Percentiles rank a stretch among this genome's conserved stretches.
These are phyloP conservation scores for Ophiostoma perfectum DNA, from an alignment of 2,329 filamentous ascomycete genomes.

Conservation along the genomic window DNA sequence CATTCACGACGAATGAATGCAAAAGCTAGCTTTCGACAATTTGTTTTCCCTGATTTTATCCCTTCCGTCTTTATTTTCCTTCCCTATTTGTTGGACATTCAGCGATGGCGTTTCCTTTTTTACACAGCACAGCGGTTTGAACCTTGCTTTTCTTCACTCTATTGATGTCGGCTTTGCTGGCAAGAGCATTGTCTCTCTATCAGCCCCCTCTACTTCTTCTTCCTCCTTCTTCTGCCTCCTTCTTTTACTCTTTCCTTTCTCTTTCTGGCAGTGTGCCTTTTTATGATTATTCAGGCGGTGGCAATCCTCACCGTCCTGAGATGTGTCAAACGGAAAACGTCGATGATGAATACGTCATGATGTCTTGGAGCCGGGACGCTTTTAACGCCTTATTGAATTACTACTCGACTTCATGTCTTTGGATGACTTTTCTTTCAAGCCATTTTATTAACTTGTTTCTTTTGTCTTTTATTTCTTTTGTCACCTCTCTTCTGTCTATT, in stretches of 20 bases:
- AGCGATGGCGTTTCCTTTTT: conserved; percentile 31
- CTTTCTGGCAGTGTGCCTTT: conserved; percentile 12
- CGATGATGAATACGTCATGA: conserved; percentile 17
- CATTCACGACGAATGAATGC: neutral
- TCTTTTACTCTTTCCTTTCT: neutral
- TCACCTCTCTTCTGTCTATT: conserved; percentile 12
- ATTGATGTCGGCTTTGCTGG: neutral
- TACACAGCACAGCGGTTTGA: conserved; percentile 10
- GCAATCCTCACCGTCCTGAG: neutral
- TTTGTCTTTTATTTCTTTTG: conserved; percentile 14
- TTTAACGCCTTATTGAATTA: conserved; percentile 17
- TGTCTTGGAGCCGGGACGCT: conserved; percentile 20
- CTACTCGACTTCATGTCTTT: conserved; percentile 16
- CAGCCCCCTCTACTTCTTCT: neutral
- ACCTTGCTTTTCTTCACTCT: neutral
- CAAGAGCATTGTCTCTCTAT: neutral
- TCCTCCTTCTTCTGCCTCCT: neutral
- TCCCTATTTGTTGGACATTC: conserved; percentile 26
- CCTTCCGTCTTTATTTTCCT: conserved; percentile 20
- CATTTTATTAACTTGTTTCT: conserved; percentile 12
- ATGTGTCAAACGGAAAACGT: conserved; percentile 21
- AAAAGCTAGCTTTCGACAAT: conserved; percentile 9
- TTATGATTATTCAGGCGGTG: conserved; percentile 9
- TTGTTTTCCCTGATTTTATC: conserved; percentile 11
- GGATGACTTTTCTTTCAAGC: conserved; percentile 10